Percentiles rank a stretch among this genome's conserved stretches.
These are phyloP conservation scores for Phaeotremella fagi DNA, from an alignment of 768 basidiomycete species.

Conservation along the genomic window DNA sequence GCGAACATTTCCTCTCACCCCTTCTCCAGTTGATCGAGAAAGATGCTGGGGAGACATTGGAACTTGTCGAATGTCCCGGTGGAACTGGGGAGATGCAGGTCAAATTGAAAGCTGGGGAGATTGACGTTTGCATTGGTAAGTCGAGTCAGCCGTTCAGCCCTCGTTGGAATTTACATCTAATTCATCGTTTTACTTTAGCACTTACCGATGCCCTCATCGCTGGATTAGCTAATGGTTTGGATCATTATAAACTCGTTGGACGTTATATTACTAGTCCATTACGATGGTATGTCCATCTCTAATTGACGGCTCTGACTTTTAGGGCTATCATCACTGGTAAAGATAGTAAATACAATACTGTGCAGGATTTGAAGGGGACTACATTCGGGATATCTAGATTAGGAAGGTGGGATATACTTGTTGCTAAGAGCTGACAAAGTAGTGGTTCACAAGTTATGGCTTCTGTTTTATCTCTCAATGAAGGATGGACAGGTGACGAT, in stretches of 20 bases:
- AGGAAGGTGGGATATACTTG: slow-evolving; percentile 73
- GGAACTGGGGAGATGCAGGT: slow-evolving; percentile 51
- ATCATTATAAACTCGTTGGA: slow-evolving; percentile 83
- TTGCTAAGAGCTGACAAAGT: too few relatives aligned
- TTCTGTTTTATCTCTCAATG: slow-evolving; percentile 83
- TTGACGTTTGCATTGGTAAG: slow-evolving; percentile 41
- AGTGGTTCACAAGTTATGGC: slow-evolving; percentile 99
- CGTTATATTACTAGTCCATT: slow-evolving; percentile 85
- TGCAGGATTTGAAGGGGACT: slow-evolving; percentile 71
- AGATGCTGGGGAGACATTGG: slow-evolving; percentile 62
- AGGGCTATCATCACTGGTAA: slow-evolving; percentile 90
- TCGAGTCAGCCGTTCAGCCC: too few relatives aligned
- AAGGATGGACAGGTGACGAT: slow-evolving; percentile 63
- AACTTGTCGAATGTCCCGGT: slow-evolving; percentile 76
- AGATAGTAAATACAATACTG: slow-evolving; percentile 63
- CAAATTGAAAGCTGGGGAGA: slow-evolving; percentile 47
- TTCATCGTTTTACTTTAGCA: too few relatives aligned
- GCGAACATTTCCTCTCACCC: slow-evolving; percentile 78
- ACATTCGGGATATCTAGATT: slow-evolving; percentile 82
- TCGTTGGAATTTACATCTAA: too few relatives aligned
- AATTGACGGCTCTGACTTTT: not conserved
- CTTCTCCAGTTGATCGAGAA: slow-evolving; percentile 81
- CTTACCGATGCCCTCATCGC: slow-evolving; percentile 87
- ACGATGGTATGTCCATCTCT: slow-evolving; percentile 62
- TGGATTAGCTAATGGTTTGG: slow-evolving; percentile 83